These are phyloP conservation scores for Fusarium marasasianum DNA, from an alignment of 2,329 filamentous ascomycete genomes.

Conservation along the genomic window DNA sequence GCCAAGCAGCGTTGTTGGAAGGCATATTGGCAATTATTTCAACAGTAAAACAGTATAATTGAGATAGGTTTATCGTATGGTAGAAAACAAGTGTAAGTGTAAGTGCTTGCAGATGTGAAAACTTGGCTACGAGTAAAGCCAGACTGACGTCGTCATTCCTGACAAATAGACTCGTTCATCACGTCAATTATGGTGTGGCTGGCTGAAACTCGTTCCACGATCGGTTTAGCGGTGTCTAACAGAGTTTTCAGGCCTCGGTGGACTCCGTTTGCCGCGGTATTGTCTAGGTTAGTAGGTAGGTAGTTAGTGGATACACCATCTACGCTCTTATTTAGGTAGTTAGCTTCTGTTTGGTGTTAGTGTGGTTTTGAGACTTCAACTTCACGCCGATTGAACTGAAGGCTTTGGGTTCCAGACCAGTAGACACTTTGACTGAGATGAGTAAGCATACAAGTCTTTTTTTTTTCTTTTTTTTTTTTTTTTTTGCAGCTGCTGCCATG, in stretches of 20 bases:
- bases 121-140: background rate
- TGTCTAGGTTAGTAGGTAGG: background rate
- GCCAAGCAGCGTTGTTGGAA: slow-evolving; percentile 21
- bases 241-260: background rate
- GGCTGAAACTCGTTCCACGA: slow-evolving; percentile 2
- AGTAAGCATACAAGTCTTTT: too few species aligned
- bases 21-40: background rate
- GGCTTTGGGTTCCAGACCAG: too few species aligned
- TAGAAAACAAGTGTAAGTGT: background rate
- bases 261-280: background rate
- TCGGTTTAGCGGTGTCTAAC: slow-evolving; percentile 15
- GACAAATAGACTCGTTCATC: background rate
- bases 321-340: background rate
- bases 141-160: background rate
- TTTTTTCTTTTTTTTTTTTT: too few species aligned
- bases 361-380: background rate
- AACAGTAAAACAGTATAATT: rapidly evolving
- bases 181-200: slow-evolving; percentile 5
- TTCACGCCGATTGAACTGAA: background rate
- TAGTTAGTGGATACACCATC: background rate
- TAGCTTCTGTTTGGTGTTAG: background rate
- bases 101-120: background rate
- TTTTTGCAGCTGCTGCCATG: too few species aligned
- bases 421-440: too few species aligned
- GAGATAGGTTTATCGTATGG: background rate